A percentile compares a stretch with the other conserved stretches of the same genome.
These are phyloP conservation scores for Saturnispora gosingensis DNA, from an alignment of 805 yeast species.

Conservation along the genomic window DNA sequence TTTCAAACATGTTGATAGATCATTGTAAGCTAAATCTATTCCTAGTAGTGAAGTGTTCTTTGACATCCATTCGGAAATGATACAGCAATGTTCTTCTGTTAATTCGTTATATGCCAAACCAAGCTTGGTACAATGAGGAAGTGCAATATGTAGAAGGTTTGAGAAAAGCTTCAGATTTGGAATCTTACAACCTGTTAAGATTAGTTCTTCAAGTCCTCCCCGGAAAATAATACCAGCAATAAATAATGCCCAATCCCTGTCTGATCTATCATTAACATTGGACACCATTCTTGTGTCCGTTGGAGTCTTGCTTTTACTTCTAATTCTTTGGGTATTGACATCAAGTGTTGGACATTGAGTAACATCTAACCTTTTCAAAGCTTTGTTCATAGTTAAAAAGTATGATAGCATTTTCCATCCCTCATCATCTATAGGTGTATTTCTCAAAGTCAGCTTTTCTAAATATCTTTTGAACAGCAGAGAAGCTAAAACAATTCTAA, in stretches of 20 bases:
- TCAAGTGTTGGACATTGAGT: slow-evolving; percentile 54
- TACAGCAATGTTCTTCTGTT: slow-evolving; percentile 45
- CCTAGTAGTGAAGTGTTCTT: slow-evolving; percentile 45
- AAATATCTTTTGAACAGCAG: slow-evolving; percentile 55
- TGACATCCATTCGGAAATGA: slow-evolving; percentile 51
- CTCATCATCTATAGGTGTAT: slow-evolving; percentile 58
- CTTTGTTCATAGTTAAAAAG: slow-evolving; percentile 56
- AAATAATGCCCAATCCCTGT: slow-evolving; percentile 76
- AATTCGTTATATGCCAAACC: slow-evolving; percentile 75
- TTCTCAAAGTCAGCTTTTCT: slow-evolving; percentile 67
- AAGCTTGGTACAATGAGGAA: slow-evolving; percentile 47
- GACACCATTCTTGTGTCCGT: slow-evolving; percentile 32
- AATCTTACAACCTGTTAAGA: slow-evolving; percentile 69
- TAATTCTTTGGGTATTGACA: slow-evolving; percentile 34
- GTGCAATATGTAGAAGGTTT: slow-evolving; percentile 46
- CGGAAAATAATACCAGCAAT: slow-evolving; percentile 59
- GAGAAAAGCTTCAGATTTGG: slow-evolving; percentile 47
- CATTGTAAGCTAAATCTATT: slow-evolving; percentile 78
- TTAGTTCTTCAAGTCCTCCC: slow-evolving; percentile 70
- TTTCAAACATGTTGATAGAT: slow-evolving; percentile 34
- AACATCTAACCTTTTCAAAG: slow-evolving; percentile 52
- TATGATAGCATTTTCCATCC: slow-evolving; percentile 79
- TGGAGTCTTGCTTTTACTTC: slow-evolving; percentile 18
- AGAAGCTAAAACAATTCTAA: slow-evolving; percentile 62
- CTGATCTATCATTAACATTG: slow-evolving; percentile 49